phyloP scores from a whole-genome alignment of 257 asterid species.

The Lycium barbarum region DNA sequence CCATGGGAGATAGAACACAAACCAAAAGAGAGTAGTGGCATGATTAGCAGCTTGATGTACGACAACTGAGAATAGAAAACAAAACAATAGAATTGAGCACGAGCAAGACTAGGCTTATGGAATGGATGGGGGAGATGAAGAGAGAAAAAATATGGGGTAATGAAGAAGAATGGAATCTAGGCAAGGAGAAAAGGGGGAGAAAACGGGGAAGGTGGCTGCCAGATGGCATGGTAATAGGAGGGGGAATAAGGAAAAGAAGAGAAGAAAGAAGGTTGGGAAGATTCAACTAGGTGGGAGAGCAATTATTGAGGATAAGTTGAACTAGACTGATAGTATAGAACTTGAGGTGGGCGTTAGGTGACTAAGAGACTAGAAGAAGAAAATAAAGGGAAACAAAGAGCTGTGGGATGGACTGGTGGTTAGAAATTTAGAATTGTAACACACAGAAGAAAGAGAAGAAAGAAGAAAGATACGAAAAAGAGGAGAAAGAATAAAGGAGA shows the following conservation, averaged over 20 bases:
- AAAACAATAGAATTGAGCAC: background rate
- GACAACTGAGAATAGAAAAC: background rate
- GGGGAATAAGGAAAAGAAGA: background rate
- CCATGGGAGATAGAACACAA: background rate
- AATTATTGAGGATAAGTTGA: background rate
- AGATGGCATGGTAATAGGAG: background rate
- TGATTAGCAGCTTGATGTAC: background rate
- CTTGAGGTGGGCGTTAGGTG: background rate
- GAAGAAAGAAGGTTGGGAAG: background rate
- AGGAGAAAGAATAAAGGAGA: constrained; percentile 9
- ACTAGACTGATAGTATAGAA: background rate
- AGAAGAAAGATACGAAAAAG: background rate
- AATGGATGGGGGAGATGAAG: background rate
- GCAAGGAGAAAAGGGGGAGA: background rate
- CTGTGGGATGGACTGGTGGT: constrained; percentile 2
- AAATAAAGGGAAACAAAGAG: background rate
- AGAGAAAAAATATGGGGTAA: background rate
- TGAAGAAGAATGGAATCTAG: background rate
- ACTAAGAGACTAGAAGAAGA: background rate
- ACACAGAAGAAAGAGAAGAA: background rate
- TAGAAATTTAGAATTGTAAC: background rate
- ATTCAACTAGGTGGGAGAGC: background rate
- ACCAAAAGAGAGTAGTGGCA: background rate
- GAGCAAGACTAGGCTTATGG: background rate
- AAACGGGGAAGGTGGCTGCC: background rate